Evolutionary conservation across 768 basidiomycete species (phyloP).

Genomic region (Boletus rex-veris): DNA sequence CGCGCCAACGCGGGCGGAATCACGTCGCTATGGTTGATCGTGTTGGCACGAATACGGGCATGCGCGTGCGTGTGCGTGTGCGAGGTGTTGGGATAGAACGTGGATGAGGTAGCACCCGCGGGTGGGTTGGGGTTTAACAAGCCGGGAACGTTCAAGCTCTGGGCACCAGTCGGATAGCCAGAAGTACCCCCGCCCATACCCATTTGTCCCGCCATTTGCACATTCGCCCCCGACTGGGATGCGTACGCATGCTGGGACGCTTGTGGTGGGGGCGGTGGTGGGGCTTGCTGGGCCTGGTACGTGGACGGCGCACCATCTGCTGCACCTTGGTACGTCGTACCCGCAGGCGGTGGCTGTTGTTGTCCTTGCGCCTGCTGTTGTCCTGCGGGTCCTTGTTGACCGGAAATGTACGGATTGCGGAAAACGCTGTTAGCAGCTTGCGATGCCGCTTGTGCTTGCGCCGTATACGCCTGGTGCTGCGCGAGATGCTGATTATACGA

Average conservation of each 20-base stretch:
- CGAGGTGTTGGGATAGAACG: slow-evolving; percentile 53
- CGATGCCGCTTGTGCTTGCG: slow-evolving; percentile 73
- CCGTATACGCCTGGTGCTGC: slow-evolving; percentile 91
- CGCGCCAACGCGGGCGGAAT: slow-evolving; percentile 94
- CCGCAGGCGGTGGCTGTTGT: slow-evolving; percentile 3
- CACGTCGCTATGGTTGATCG: slow-evolving; percentile 81
- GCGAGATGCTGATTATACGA: slow-evolving; percentile 92
- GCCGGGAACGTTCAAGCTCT: slow-evolving; percentile 20
- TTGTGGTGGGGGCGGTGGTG: slow-evolving; percentile 25
- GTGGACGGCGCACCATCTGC: slow-evolving; percentile 13
- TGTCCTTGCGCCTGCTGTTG: slow-evolving; percentile 27
- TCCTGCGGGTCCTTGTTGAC: slow-evolving; percentile 38
- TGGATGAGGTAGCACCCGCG: slow-evolving; percentile 44
- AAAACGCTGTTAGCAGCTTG: slow-evolving; percentile 67
- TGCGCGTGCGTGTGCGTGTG: slow-evolving; percentile 33
- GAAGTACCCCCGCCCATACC: slow-evolving; percentile 12
- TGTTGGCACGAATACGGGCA: slow-evolving; percentile 80
- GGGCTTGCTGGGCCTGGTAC: slow-evolving; percentile 27
- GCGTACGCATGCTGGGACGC: slow-evolving; percentile 24
- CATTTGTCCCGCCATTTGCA: slow-evolving; percentile 20
- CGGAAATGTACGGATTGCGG: slow-evolving; percentile 79
- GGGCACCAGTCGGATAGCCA: slow-evolving; percentile 15
- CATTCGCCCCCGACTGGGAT: slow-evolving; percentile 22
- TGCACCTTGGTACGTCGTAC: slow-evolving; percentile 24
- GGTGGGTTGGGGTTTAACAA: slow-evolving; percentile 44